Percentiles rank a stretch among this genome's conserved stretches.
These are phyloP conservation scores for Draba incana DNA, from an alignment of 345 rosid species.

Conservation along the genomic window DNA sequence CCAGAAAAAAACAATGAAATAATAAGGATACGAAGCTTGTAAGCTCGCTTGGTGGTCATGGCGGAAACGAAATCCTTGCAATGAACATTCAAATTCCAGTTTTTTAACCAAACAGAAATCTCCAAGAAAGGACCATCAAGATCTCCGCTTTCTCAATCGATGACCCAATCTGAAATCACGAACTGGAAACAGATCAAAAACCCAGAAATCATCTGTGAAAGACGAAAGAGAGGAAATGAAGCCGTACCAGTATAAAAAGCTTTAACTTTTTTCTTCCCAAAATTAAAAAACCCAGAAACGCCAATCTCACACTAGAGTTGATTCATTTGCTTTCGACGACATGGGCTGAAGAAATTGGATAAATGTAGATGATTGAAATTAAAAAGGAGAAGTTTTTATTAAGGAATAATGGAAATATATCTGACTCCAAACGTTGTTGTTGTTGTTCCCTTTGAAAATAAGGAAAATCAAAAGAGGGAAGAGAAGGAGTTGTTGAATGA, in stretches of 20 bases:
- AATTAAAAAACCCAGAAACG: background rate
- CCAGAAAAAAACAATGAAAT: slow-evolving; percentile 9
- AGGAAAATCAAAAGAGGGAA: slow-evolving; percentile 18
- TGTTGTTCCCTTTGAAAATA: slow-evolving; percentile 25
- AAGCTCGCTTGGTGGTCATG: slow-evolving; percentile 97
- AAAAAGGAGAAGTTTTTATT: slow-evolving; percentile 24
- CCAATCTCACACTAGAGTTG: slow-evolving; percentile 2
- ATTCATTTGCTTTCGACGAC: background rate
- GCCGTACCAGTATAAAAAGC: slow-evolving; percentile 27
- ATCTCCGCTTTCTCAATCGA: slow-evolving; percentile 38
- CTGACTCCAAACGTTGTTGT: slow-evolving; percentile 14
- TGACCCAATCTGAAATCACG: slow-evolving; percentile 35
- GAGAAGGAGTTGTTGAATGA: slow-evolving; percentile 6
- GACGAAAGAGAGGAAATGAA: slow-evolving; percentile 4
- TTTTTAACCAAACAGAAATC: background rate
- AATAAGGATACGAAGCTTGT: slow-evolving; percentile 96
- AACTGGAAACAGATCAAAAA: slow-evolving; percentile 21
- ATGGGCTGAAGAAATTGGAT: background rate
- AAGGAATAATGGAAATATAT: background rate
- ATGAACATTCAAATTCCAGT: slow-evolving; percentile 44
- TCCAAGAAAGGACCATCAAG: slow-evolving; percentile 34
- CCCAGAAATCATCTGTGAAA: slow-evolving; percentile 23
- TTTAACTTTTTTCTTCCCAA: slow-evolving; percentile 15
- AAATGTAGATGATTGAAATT: background rate
- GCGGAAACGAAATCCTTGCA: slow-evolving; percentile 55